A percentile compares a stretch with the other conserved stretches of the same genome.
These are phyloP conservation scores for Lipomyces mesembrius DNA, from an alignment of 805 yeast genomes.

Conservation along the genomic window DNA sequence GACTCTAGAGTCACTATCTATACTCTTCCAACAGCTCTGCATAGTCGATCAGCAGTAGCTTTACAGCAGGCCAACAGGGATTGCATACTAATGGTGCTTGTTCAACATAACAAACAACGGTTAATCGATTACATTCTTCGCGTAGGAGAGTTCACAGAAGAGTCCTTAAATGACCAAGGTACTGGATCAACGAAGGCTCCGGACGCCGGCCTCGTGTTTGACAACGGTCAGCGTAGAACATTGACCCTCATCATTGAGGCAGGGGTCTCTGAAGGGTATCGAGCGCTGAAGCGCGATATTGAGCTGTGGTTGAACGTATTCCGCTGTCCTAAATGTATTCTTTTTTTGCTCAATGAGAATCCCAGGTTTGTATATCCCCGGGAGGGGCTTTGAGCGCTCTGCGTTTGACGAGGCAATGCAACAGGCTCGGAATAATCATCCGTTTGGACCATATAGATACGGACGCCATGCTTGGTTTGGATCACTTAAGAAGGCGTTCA, in stretches of 20 bases:
- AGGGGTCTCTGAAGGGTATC: neutral
- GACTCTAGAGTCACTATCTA: neutral
- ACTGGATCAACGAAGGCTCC: neutral
- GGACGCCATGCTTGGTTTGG: neutral
- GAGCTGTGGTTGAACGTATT: neutral
- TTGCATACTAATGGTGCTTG: neutral
- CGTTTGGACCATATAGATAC: neutral
- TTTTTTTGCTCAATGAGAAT: neutral
- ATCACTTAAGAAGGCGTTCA: neutral
- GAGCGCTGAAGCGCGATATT: neutral
- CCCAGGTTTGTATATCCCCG: neutral
- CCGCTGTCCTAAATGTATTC: neutral
- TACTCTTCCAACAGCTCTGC: neutral
- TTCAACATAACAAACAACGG: neutral
- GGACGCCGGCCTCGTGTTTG: neutral
- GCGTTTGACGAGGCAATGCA: neutral
- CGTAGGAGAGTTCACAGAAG: neutral
- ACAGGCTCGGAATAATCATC: neutral
- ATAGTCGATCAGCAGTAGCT: neutral
- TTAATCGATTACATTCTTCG: neutral
- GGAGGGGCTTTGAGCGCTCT: neutral
- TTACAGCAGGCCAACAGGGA: neutral
- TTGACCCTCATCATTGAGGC: neutral
- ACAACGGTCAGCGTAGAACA: neutral
- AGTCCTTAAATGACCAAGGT: neutral